These are phyloP conservation scores for Cerrena zonata DNA, from an alignment of 1,284 basidiomycete genomes.

Conservation along the genomic window DNA sequence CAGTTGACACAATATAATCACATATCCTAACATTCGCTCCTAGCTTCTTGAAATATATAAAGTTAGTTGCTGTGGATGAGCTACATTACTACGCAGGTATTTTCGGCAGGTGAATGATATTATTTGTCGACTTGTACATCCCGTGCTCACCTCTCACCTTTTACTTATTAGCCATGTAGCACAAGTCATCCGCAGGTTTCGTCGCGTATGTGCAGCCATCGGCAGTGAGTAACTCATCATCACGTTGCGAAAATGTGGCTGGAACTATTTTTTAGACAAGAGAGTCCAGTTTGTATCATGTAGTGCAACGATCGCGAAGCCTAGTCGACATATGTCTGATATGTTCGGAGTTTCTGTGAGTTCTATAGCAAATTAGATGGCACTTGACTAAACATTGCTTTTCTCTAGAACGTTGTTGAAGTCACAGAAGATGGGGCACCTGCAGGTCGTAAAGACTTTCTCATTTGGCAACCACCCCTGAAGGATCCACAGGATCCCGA, in stretches of 20 bases:
- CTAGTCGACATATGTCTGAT: slow-evolving; percentile 68
- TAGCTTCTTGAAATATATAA: slow-evolving; percentile 71
- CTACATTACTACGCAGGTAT: slow-evolving; percentile 74
- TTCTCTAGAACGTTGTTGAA: slow-evolving; percentile 51
- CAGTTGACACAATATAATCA: slow-evolving; percentile 3
- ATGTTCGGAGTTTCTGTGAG: slow-evolving; percentile 64
- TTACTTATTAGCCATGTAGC: slow-evolving; percentile 81
- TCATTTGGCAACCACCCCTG: slow-evolving; percentile 73
- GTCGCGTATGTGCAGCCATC: slow-evolving; percentile 77
- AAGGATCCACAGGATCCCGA: slow-evolving; percentile 55
- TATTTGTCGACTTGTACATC: background rate
- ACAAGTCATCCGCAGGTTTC: slow-evolving; percentile 68
- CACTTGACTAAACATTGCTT: background rate
- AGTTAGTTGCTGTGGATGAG: slow-evolving; percentile 81
- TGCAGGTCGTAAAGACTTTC: slow-evolving; percentile 70
- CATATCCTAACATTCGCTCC: background rate
- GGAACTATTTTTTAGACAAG: slow-evolving; percentile 41
- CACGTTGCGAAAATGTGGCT: background rate
- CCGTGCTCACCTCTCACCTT: slow-evolving; percentile 1
- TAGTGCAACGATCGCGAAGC: slow-evolving; percentile 83
- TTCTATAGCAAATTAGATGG: slow-evolving; percentile 1
- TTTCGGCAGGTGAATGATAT: slow-evolving; percentile 55
- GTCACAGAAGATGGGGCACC: slow-evolving; percentile 83
- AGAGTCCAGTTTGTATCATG: slow-evolving; percentile 75
- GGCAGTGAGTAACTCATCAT: slow-evolving; percentile 55